phyloP scores from a whole-genome alignment of 2,329 filamentous ascomycete genomes.

The Rhinocladiella similis region DNA sequence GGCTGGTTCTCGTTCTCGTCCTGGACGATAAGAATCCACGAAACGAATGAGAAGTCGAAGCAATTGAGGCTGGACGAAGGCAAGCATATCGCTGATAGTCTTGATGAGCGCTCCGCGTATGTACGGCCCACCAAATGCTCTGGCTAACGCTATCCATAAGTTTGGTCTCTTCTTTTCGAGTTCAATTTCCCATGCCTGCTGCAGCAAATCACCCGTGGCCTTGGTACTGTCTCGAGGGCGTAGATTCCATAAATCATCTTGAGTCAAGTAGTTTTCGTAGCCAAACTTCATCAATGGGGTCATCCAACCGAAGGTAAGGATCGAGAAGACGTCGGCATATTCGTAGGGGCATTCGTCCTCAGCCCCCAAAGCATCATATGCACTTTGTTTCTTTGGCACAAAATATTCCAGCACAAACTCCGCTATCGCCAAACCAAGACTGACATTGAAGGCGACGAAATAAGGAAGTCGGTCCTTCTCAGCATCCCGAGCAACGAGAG shows the following conservation, averaged over 20 bases:
- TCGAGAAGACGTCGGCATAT: conserved; percentile 91
- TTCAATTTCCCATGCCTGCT: conserved; percentile 74
- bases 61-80: conserved; percentile 89
- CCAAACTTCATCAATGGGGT: conserved; percentile 95
- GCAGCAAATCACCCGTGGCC: conserved; percentile 68
- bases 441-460: conserved; percentile 74
- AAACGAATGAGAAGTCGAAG: conserved; percentile 81
- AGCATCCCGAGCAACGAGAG: conserved; percentile 74
- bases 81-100: conserved; percentile 77
- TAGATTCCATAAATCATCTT: conserved; percentile 94
- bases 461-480: conserved; percentile 68
- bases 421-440: conserved; percentile 65
- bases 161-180: conserved; percentile 73
- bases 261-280: conserved; percentile 86
- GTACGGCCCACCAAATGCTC: conserved; percentile 83
- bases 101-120: conserved; percentile 82
- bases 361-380: conserved; percentile 67
- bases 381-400: conserved; percentile 74
- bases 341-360: conserved; percentile 74
- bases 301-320: conserved; percentile 97
- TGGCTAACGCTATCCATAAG: conserved; percentile 82
- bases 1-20: conserved; percentile 67
- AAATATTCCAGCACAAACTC: conserved; percentile 84
- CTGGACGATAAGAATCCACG: conserved; percentile 70
- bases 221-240: conserved; percentile 77